Conservation (phyloP, 345 rosid species). For the Melaleuca alternifolia region DNA sequence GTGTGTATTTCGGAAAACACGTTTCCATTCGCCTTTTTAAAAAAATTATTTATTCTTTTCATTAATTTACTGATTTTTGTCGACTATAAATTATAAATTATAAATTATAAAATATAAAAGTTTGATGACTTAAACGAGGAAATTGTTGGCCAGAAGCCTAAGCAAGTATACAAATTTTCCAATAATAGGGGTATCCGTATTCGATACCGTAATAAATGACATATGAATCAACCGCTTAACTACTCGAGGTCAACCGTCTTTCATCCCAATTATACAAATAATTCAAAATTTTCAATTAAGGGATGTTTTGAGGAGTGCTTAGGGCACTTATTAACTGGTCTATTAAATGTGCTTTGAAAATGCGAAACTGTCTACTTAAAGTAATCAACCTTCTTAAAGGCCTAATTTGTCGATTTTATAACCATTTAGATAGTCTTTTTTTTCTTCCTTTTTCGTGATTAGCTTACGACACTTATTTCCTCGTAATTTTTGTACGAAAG, state of each 20-base stretch:
- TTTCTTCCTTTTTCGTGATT: neutral
- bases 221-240: neutral
- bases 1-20: neutral
- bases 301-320: neutral
- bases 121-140: neutral
- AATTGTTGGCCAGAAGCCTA: neutral
- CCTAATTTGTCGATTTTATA: neutral
- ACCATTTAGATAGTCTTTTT: accelerated
- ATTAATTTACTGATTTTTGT: neutral
- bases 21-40: neutral
- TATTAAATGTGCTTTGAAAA: neutral
- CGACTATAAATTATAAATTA: neutral
- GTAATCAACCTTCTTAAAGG: neutral
- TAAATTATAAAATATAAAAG: too few species aligned
- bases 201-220: neutral
- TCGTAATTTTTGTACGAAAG: neutral
- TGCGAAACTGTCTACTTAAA: accelerated
- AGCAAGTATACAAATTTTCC: neutral
- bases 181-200: neutral
- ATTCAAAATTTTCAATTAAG: neutral
- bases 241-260: neutral
- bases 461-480: accelerated
- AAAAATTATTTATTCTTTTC: neutral
- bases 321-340: neutral
- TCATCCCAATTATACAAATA: too few species aligned